A percentile compares a stretch with the other conserved stretches of the same genome.
phyloP scores from a whole-genome alignment of 352 stramenopile species.

The Pythium utonaiense region DNA sequence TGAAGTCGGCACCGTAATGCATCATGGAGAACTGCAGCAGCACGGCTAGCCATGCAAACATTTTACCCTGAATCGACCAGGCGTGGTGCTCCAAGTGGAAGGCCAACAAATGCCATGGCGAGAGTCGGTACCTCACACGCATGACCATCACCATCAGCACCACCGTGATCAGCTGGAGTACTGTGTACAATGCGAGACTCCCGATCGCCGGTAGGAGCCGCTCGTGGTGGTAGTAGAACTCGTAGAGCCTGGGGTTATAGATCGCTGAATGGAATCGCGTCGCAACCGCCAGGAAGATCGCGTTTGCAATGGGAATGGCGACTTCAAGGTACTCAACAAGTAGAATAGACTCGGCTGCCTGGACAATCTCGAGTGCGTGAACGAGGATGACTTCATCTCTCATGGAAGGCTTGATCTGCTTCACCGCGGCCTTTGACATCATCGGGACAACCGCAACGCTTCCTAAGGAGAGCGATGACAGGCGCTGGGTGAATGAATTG shows the following conservation, averaged over 20 bases:
- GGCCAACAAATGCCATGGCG: neutral
- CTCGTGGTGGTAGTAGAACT: neutral
- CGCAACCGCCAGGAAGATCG: constrained; percentile 1
- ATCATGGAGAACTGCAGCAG: constrained; percentile 6
- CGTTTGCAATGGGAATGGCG: neutral
- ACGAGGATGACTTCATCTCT: neutral
- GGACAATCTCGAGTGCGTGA: constrained; percentile 3
- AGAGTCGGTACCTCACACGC: constrained; percentile 7
- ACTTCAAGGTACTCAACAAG: constrained; percentile 19
- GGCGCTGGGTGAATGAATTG: neutral
- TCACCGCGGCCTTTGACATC: neutral
- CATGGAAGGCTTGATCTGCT: neutral
- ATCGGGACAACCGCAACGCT: neutral
- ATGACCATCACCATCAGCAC: constrained; percentile 11
- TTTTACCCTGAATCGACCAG: constrained; percentile 9
- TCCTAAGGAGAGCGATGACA: too few relatives aligned
- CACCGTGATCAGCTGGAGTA: neutral
- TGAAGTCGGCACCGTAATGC: constrained; percentile 6
- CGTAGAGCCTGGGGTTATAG: constrained; percentile 10
- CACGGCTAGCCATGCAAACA: constrained; percentile 9
- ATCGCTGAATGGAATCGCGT: neutral
- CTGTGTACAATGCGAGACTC: constrained; percentile 3
- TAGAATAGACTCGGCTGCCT: constrained; percentile 8
- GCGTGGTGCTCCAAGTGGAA: constrained; percentile 13
- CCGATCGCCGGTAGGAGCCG: neutral